Evolutionary conservation across 768 basidiomycete species (phyloP).

Genomic region (Gymnopilus dilepis): DNA sequence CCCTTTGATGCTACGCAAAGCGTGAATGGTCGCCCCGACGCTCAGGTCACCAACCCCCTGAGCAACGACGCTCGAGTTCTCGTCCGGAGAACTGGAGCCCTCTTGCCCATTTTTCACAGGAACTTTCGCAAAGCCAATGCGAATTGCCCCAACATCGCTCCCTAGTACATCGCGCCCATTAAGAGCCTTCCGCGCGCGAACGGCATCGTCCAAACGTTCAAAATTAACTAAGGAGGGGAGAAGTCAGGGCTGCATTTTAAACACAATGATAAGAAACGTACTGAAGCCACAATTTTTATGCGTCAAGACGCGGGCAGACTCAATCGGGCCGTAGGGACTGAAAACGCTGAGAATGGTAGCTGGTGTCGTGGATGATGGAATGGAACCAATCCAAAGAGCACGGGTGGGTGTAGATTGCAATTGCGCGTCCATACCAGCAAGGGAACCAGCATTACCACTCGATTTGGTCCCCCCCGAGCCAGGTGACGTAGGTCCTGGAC

Average conservation of each 20-base stretch:
- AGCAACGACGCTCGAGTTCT: slow-evolving; percentile 67
- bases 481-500: slow-evolving; percentile 70
- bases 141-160: slow-evolving; percentile 94
- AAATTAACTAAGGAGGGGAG: slow-evolving; percentile 82
- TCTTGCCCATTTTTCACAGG: slow-evolving; percentile 88
- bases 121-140: slow-evolving; percentile 96
- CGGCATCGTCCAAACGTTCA: slow-evolving; percentile 95
- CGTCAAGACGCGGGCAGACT: slow-evolving; percentile 93
- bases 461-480: slow-evolving; percentile 53
- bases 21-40: slow-evolving; percentile 88
- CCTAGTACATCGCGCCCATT: slow-evolving; percentile 97
- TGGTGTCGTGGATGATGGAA: slow-evolving; percentile 94
- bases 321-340: slow-evolving; percentile 96
- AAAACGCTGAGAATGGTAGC: slow-evolving; percentile 95
- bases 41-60: slow-evolving; percentile 86
- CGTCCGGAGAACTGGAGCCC: slow-evolving; percentile 61
- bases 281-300: slow-evolving; percentile 97
- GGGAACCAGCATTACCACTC: slow-evolving; percentile 50
- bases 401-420: slow-evolving; percentile 91
- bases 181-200: slow-evolving; percentile 92
- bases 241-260: slow-evolving; percentile 8
- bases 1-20: slow-evolving; percentile 87
- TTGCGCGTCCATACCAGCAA: slow-evolving; percentile 82
- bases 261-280: slow-evolving; percentile 43
- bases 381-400: slow-evolving; percentile 97